A percentile compares a stretch with the other conserved stretches of the same genome.
Evolutionary conservation across 176 grass and related monocot genomes (phyloP).

Genomic region (Musa beccarii): DNA sequence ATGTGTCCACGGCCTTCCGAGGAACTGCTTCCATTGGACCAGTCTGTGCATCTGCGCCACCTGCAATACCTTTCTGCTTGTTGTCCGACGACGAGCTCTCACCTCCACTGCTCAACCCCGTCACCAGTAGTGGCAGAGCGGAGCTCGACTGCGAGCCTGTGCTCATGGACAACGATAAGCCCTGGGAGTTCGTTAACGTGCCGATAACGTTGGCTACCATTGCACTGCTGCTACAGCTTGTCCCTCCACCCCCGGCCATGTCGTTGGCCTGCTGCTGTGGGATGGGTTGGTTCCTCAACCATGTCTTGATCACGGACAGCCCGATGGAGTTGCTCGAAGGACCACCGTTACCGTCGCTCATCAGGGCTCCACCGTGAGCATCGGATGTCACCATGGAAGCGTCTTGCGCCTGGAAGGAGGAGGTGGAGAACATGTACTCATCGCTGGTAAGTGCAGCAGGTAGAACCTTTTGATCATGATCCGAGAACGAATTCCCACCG

Average conservation of each 20-base stretch:
- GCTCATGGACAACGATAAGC: slow-evolving; percentile 87
- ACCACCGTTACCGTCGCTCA: neutral
- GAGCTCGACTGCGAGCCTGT: slow-evolving; percentile 37
- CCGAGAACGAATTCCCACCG: slow-evolving; percentile 51
- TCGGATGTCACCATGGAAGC: slow-evolving; percentile 33
- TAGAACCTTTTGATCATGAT: slow-evolving; percentile 43
- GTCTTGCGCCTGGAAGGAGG: slow-evolving; percentile 43
- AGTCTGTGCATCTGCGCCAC: slow-evolving; percentile 38
- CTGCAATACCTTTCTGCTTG: slow-evolving; percentile 33
- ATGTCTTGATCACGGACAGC: slow-evolving; percentile 84
- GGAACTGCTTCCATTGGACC: slow-evolving; percentile 18
- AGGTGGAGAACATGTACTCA: slow-evolving; percentile 22
- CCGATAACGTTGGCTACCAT: neutral
- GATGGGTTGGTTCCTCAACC: slow-evolving; percentile 68
- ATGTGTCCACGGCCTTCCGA: slow-evolving; percentile 73
- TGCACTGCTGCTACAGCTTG: neutral
- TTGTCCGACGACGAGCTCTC: slow-evolving; percentile 60
- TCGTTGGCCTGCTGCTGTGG: neutral
- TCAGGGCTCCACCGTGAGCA: neutral
- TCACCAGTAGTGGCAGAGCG: slow-evolving; percentile 4
- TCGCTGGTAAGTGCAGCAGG: neutral
- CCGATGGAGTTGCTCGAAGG: slow-evolving; percentile 50
- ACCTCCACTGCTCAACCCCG: slow-evolving; percentile 16
- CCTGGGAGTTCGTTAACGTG: slow-evolving; percentile 26
- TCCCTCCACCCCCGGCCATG: neutral